Conservation (phyloP, 2,329 filamentous ascomycete species). For the Emmonsiellopsis sp. region DNA sequence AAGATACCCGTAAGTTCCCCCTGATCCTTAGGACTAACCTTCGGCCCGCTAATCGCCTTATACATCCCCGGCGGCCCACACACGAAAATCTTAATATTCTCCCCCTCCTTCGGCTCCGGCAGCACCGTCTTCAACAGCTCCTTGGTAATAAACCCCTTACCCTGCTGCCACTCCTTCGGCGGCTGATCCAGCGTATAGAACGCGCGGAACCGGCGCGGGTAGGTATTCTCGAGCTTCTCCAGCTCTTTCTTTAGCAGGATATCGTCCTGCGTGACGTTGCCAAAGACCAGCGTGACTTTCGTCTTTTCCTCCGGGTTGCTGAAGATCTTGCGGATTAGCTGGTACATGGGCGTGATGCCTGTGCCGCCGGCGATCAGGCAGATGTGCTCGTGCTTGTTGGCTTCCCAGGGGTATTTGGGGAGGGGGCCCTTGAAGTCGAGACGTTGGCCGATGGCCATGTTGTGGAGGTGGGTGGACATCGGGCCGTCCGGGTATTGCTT, state of each 20-base stretch:
- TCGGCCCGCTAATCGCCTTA: slow-evolving; percentile 81
- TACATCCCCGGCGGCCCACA: slow-evolving; percentile 89
- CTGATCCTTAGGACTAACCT: slow-evolving; percentile 90
- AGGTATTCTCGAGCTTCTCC: slow-evolving; percentile 81
- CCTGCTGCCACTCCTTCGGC: slow-evolving; percentile 66
- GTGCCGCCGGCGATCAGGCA: slow-evolving; percentile 75
- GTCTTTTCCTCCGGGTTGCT: slow-evolving; percentile 95
- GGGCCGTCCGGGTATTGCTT: slow-evolving; percentile 86
- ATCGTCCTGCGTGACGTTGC: slow-evolving; percentile 81
- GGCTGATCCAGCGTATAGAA: slow-evolving; percentile 90
- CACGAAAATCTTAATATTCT: slow-evolving; percentile 93
- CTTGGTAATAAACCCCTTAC: slow-evolving; percentile 76
- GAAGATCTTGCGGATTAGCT: slow-evolving; percentile 85
- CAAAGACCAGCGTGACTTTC: slow-evolving; percentile 91
- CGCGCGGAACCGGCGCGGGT: slow-evolving; percentile 87
- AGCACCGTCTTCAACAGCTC: slow-evolving; percentile 91
- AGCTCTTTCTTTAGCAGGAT: slow-evolving; percentile 85
- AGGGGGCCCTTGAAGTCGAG: slow-evolving; percentile 93
- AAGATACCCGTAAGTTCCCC: slow-evolving; percentile 77
- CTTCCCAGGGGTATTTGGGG: slow-evolving; percentile 80
- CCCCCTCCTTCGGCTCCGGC: slow-evolving; percentile 79
- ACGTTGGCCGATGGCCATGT: slow-evolving; percentile 68
- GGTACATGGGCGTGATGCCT: slow-evolving; percentile 97
- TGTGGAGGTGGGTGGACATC: slow-evolving; percentile 86
- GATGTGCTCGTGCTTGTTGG: slow-evolving; percentile 85